Conservation (phyloP, 352 stramenopile species). For the Phytophthora kernoviae region DNA sequence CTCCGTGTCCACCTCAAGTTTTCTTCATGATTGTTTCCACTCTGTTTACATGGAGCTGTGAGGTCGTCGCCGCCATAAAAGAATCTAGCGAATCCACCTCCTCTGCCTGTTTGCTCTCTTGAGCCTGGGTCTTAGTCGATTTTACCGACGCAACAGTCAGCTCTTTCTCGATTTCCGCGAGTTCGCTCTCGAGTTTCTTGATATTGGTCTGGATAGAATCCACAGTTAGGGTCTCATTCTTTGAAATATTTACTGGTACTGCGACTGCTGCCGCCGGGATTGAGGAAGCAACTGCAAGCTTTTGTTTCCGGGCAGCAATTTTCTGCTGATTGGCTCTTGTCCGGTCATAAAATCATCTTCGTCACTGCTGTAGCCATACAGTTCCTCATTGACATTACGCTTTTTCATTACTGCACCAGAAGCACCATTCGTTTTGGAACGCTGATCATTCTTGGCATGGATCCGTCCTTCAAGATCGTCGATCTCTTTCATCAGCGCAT, state of each 20-base stretch:
- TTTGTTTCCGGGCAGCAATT: slow-evolving; percentile 37
- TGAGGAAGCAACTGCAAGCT: slow-evolving; percentile 7
- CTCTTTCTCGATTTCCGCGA: slow-evolving; percentile 38
- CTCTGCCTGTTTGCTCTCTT: slow-evolving; percentile 30
- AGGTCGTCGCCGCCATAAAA: slow-evolving; percentile 66
- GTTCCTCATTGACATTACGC: slow-evolving; percentile 32
- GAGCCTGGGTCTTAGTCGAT: slow-evolving; percentile 8
- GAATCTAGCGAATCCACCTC: slow-evolving; percentile 64
- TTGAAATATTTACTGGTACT: background rate
- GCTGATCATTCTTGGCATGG: slow-evolving; percentile 57
- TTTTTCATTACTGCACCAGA: slow-evolving; percentile 13
- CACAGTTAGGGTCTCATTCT: slow-evolving; percentile 49
- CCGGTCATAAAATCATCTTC: slow-evolving; percentile 83
- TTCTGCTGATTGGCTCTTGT: slow-evolving; percentile 66
- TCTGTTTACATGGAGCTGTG: slow-evolving; percentile 49
- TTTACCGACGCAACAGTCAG: slow-evolving; percentile 18
- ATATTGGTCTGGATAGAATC: slow-evolving; percentile 61
- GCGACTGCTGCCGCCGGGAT: background rate
- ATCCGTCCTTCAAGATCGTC: slow-evolving; percentile 59
- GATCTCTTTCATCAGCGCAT: slow-evolving; percentile 69
- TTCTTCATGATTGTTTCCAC: slow-evolving; percentile 28
- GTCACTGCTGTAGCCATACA: slow-evolving; percentile 68
- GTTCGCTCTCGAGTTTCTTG: slow-evolving; percentile 38
- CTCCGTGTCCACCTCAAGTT: slow-evolving; percentile 38
- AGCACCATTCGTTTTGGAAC: slow-evolving; percentile 32